Evolutionary conservation across 106 monocot species (phyloP).

Genomic region (Posidonia australis): DNA sequence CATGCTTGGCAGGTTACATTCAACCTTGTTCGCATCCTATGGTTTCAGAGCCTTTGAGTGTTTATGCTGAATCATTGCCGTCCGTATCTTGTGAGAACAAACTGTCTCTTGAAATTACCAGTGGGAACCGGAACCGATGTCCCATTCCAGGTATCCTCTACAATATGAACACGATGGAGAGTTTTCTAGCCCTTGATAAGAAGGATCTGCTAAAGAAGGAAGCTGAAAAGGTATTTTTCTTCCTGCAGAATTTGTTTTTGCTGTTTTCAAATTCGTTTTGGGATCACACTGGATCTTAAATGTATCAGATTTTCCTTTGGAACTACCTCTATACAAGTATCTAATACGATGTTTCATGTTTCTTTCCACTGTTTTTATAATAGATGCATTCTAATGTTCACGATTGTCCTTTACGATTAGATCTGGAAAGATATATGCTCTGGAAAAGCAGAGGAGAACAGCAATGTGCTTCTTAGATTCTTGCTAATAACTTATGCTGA

Average conservation of each 20-base stretch:
- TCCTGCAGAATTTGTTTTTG: background rate
- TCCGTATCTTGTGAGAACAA: slow-evolving; percentile 16
- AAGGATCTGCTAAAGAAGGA: slow-evolving; percentile 46
- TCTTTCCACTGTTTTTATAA: too few species aligned
- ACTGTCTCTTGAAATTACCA: slow-evolving; percentile 4
- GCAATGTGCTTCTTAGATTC: slow-evolving; percentile 63
- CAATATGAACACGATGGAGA: slow-evolving; percentile 83
- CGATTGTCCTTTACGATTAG: slow-evolving; percentile 18
- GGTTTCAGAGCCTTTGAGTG: slow-evolving; percentile 48
- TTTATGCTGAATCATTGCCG: slow-evolving; percentile 56
- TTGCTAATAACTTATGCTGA: slow-evolving; percentile 89
- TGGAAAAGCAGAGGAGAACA: slow-evolving; percentile 72
- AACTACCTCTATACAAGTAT: too few species aligned
- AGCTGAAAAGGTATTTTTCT: slow-evolving; percentile 63
- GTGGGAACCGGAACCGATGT: slow-evolving; percentile 66
- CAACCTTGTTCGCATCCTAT: slow-evolving; percentile 54
- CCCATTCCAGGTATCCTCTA: slow-evolving; percentile 75
- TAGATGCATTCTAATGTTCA: too few species aligned
- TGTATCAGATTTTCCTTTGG: too few species aligned
- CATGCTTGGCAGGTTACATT: slow-evolving; percentile 46
- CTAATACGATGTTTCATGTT: too few species aligned
- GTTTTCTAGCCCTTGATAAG: slow-evolving; percentile 54
- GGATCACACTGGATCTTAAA: too few species aligned
- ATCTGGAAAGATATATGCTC: slow-evolving; percentile 65
- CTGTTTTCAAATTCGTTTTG: background rate